Percentiles rank a stretch among this genome's conserved stretches.
These are phyloP conservation scores for Piromyces sp. DNA, from an alignment of 192 early-diverging fungal species.

Conservation along the genomic window DNA sequence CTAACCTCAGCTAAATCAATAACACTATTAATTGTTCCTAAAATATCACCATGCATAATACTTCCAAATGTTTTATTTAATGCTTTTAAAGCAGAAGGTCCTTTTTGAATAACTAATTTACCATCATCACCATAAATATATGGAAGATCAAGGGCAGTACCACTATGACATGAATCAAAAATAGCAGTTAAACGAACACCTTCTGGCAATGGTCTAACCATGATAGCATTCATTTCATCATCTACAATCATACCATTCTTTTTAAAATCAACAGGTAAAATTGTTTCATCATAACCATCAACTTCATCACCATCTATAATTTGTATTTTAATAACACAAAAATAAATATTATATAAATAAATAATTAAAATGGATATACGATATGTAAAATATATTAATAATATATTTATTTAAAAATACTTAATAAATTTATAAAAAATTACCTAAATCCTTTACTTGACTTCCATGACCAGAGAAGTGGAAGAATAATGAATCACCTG, in stretches of 20 bases:
- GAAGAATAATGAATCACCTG: conserved; percentile 55
- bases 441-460: neutral
- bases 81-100: neutral
- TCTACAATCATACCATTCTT: conserved; percentile 47
- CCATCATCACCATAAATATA: conserved; percentile 33
- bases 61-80: neutral
- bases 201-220: conserved; percentile 42
- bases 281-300: conserved; percentile 43
- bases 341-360: too few species aligned
- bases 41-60: neutral
- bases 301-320: conserved; percentile 24
- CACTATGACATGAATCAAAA: conserved; percentile 54
- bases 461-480: conserved; percentile 21
- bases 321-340: too few species aligned
- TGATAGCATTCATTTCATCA: conserved; percentile 40
- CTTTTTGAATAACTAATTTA: conserved; percentile 3
- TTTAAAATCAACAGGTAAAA: conserved; percentile 58
- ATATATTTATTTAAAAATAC: too few species aligned
- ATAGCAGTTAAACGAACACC: conserved; percentile 54
- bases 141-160: conserved; percentile 40
- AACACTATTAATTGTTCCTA: neutral
- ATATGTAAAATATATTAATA: too few species aligned
- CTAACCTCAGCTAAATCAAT: conserved; percentile 5
- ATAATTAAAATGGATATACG: too few species aligned
- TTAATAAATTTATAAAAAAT: too few species aligned